phyloP scores from a whole-genome alignment of 768 basidiomycete genomes.

The Chalciporus pseudorubinellus region DNA sequence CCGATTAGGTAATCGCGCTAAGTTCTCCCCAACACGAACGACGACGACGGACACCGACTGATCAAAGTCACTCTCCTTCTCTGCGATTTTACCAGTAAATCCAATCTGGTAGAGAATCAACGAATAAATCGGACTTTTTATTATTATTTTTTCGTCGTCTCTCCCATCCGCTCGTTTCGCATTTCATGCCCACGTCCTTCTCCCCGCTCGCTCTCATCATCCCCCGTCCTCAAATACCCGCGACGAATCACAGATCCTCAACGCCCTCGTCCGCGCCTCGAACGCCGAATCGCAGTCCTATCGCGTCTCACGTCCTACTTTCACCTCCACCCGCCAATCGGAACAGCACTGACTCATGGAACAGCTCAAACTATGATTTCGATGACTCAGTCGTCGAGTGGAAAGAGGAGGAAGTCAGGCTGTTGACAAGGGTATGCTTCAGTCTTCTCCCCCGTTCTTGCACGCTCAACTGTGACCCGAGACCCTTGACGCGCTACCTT shows the following conservation, averaged over 20 bases:
- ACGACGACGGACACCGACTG: conserved; percentile 21
- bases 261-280: conserved; percentile 46
- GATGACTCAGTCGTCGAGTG: conserved; percentile 66
- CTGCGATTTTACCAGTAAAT: background rate
- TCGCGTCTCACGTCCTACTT: conserved; percentile 52
- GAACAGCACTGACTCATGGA: conserved; percentile 83
- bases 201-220: conserved; percentile 60
- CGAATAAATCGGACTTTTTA: conserved; percentile 12
- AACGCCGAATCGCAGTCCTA: conserved; percentile 60
- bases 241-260: conserved; percentile 51
- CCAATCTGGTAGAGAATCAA: background rate
- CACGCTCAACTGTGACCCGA: conserved; percentile 11
- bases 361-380: conserved; percentile 69
- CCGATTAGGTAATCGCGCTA: conserved; percentile 18
- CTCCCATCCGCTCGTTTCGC: conserved; percentile 51
- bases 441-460: background rate
- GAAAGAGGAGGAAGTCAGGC: conserved; percentile 68
- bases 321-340: conserved; percentile 40
- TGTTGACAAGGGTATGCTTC: conserved; percentile 61
- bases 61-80: conserved; percentile 21
- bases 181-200: conserved; percentile 43
- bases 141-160: conserved; percentile 16
- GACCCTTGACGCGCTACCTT: conserved; percentile 82
- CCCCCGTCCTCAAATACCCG: conserved; percentile 50
- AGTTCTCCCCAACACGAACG: conserved; percentile 19